Conservation (phyloP, 441 rosid genomes). For the Populus hybrid region DNA sequence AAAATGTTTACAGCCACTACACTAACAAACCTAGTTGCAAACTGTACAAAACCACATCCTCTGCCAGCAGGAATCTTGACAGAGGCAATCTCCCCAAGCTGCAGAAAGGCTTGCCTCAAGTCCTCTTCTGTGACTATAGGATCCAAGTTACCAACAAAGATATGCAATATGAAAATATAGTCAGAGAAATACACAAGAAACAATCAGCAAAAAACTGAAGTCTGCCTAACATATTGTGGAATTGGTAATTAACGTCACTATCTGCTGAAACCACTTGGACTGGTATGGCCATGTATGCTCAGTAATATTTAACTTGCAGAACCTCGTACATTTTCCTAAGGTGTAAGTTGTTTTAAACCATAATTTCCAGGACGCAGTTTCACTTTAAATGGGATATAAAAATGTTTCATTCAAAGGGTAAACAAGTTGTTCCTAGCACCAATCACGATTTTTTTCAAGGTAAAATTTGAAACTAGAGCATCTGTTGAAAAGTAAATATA, state of each 20-base stretch:
- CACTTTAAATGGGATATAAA: too few relatives aligned
- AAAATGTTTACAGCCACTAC: neutral
- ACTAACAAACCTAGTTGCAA: conserved; percentile 53
- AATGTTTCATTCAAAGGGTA: too few relatives aligned
- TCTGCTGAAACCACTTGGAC: conserved; percentile 61
- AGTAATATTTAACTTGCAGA: too few relatives aligned
- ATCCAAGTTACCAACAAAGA: conserved; percentile 73
- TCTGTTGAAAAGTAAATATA: too few relatives aligned
- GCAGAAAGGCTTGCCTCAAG: conserved; percentile 62
- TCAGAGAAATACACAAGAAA: conserved; percentile 14
- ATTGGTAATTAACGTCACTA: conserved; percentile 54
- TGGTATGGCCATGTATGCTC: conserved; percentile 16
- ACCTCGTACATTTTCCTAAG: too few relatives aligned
- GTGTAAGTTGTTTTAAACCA: too few relatives aligned
- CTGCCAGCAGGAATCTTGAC: conserved; percentile 78
- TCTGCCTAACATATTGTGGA: conserved; percentile 53
- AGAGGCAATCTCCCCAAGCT: conserved; percentile 68
- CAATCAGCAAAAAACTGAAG: neutral
- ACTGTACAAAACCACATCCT: conserved; percentile 87
- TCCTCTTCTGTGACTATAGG: conserved; percentile 82
- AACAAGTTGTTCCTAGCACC: too few relatives aligned
- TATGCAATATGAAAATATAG: conserved; percentile 40
- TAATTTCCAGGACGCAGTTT: too few relatives aligned
- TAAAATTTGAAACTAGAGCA: too few relatives aligned
- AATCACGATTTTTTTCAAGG: too few relatives aligned